Evolutionary conservation across 805 yeast genomes (phyloP), one percentile per base, ranked within the genome.

Genomic region (Sugiyamaella qingdaonensis): DNA sequence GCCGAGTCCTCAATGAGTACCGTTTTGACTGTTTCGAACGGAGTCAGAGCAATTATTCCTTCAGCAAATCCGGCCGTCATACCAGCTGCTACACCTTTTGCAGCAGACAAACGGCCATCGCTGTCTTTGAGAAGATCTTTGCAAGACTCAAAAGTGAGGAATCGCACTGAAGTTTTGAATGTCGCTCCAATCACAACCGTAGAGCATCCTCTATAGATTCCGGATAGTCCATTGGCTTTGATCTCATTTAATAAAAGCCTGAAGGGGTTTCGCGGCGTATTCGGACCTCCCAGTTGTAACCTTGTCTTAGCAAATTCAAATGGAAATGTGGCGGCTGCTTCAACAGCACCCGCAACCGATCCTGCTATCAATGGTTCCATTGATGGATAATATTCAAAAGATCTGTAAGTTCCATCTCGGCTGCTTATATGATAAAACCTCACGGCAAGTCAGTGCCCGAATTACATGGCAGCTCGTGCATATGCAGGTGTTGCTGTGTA

Each of bases 271-370:
- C 91, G 85, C 33, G 83, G 11, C 14, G 42, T 24, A 18, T 21
- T 81, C 10, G 9, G 13, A 3, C n/a, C 11, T 2, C 19, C 24
- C 52, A 90, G 76, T 71, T 90, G 97, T 48, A 91, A 73, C 58
- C 97, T 75, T 2, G 98, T 91, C 66, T 91, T 91, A 41, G 98
- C 96, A 72, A 90, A 91, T 68, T 91, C 97, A 68, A 91, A 91
- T 3, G 97, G 97, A 68, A 88, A 90, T 0, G 97, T 90, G 45
- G 86, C 77, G 33, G 80, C 82, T 33, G 96, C 96, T 71, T 90
- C 97, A 10, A 65, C 60, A 10, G 68, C 69, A 27, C 73, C 69
- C 13, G 72, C 75, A 4, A 68, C 65, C 7, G 73, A 74, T 2
- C 74, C 74, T 29, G 75, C 74, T 8, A 70, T 62, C 18, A 71